These are phyloP conservation scores for Rhazya stricta DNA, from an alignment of 257 asterid species.

Conservation along the genomic window DNA sequence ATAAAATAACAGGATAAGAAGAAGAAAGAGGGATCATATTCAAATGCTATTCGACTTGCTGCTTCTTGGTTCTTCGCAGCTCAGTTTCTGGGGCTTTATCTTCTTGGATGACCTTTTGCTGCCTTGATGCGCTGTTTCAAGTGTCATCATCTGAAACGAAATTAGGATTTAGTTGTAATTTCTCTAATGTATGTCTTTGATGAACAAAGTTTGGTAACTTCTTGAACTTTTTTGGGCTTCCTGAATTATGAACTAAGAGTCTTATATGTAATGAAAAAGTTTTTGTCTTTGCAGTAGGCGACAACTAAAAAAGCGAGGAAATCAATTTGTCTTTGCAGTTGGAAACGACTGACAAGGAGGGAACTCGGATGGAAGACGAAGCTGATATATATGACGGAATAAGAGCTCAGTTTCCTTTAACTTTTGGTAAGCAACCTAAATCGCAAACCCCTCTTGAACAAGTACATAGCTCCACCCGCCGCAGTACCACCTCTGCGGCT, in stretches of 20 bases:
- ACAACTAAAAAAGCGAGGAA: background rate
- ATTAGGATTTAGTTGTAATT: background rate
- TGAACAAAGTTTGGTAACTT: background rate
- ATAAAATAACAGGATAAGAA: background rate
- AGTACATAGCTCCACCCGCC: conserved; percentile 82
- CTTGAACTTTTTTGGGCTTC: background rate
- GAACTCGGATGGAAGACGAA: conserved; percentile 58
- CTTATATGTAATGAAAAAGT: background rate
- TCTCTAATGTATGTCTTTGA: background rate
- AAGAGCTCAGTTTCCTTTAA: conserved; percentile 70
- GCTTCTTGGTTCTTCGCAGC: background rate
- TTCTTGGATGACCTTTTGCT: background rate
- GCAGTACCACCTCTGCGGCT: conserved; percentile 29
- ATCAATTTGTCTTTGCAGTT: background rate
- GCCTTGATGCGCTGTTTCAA: background rate
- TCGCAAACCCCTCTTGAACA: conserved; percentile 60
- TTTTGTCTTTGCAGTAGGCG: background rate
- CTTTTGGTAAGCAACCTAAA: conserved; percentile 74
- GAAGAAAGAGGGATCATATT: background rate
- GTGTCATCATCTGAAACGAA: background rate
- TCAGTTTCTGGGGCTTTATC: background rate
- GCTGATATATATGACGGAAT: conserved; percentile 63
- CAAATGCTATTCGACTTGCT: background rate
- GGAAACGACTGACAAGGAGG: conserved; percentile 2
- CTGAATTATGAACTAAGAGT: background rate